Evolutionary conservation across 345 rosid genomes (phyloP).

Genomic region (Barbarea vulgaris): DNA sequence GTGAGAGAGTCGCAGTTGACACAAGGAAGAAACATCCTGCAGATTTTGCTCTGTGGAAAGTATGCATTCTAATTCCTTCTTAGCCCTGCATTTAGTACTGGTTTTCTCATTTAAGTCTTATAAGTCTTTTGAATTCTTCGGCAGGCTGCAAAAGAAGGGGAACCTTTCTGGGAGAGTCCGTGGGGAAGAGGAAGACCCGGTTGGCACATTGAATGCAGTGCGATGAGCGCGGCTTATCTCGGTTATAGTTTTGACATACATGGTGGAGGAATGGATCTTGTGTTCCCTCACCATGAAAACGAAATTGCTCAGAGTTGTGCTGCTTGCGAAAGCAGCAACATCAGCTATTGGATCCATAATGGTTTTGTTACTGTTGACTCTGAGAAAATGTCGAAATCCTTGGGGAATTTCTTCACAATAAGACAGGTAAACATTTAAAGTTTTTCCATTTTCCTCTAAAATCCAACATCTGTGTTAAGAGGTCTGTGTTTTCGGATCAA

Average conservation of each 20-base stretch:
- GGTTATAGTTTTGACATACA: slow-evolving; percentile 88
- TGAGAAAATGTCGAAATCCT: slow-evolving; percentile 97
- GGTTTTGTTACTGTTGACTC: slow-evolving; percentile 95
- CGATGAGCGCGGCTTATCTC: slow-evolving; percentile 92
- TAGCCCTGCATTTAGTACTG: not conserved
- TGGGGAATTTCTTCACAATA: slow-evolving; percentile 94
- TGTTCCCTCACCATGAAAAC: slow-evolving; percentile 99
- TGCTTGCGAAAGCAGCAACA: slow-evolving; percentile 71
- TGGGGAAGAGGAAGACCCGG: slow-evolving; percentile 99
- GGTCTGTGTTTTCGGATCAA: not conserved
- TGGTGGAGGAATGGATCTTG: slow-evolving; percentile 99
- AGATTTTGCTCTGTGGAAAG: slow-evolving; percentile 98
- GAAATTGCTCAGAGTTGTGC: slow-evolving; percentile 99
- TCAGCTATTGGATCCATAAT: slow-evolving; percentile 92
- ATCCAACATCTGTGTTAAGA: not conserved
- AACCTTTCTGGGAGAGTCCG: slow-evolving; percentile 95
- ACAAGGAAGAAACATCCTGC: slow-evolving; percentile 90
- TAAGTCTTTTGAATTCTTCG: slow-evolving; percentile 7
- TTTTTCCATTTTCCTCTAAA: slow-evolving; percentile 12
- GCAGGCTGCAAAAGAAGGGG: slow-evolving; percentile 87
- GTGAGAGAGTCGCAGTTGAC: slow-evolving; percentile 93
- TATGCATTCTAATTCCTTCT: not conserved
- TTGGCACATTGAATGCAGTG: slow-evolving; percentile 98
- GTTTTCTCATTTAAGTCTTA: not conserved
- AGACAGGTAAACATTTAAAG: slow-evolving; percentile 61